These are phyloP conservation scores for Populus deltoides DNA, from an alignment of 345 rosid species.

Conservation along the genomic window DNA sequence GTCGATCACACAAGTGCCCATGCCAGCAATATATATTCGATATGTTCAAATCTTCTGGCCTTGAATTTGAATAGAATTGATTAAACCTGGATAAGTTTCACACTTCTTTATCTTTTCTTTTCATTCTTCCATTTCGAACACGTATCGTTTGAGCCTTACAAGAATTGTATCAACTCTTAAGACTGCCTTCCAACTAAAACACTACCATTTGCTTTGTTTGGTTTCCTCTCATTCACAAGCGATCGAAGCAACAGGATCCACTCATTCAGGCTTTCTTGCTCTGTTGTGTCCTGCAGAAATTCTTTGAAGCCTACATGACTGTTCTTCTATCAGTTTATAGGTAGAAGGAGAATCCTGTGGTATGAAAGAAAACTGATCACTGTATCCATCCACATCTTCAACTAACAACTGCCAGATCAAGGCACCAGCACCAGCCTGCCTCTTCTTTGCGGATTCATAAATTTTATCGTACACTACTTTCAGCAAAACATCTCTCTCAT, in stretches of 20 bases:
- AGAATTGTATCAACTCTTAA: background rate
- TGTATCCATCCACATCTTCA: conserved; percentile 29
- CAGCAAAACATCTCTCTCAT: conserved; percentile 27
- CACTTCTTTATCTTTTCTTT: background rate
- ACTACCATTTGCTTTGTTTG: background rate
- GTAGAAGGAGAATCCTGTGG: conserved; percentile 38
- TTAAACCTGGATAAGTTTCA: background rate
- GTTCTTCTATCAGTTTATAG: conserved; percentile 32
- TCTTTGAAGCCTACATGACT: conserved; percentile 34
- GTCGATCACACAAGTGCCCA: background rate
- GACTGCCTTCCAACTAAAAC: background rate
- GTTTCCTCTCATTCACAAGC: background rate
- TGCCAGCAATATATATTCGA: background rate
- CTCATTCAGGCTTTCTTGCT: background rate
- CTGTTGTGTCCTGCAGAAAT: background rate
- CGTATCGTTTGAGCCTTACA: background rate
- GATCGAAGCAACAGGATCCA: conserved; percentile 9
- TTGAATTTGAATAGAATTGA: background rate
- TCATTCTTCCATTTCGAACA: background rate
- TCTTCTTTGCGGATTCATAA: conserved; percentile 35
- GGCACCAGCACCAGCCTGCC: conserved; percentile 41
- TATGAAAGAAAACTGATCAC: conserved; percentile 33
- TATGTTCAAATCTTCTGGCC: background rate
- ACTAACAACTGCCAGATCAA: conserved; percentile 41
- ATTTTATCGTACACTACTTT: conserved; percentile 29